Base-by-base conservation (phyloP, 108 stramenopile species). In the Skeletonema tropicum region DNA sequence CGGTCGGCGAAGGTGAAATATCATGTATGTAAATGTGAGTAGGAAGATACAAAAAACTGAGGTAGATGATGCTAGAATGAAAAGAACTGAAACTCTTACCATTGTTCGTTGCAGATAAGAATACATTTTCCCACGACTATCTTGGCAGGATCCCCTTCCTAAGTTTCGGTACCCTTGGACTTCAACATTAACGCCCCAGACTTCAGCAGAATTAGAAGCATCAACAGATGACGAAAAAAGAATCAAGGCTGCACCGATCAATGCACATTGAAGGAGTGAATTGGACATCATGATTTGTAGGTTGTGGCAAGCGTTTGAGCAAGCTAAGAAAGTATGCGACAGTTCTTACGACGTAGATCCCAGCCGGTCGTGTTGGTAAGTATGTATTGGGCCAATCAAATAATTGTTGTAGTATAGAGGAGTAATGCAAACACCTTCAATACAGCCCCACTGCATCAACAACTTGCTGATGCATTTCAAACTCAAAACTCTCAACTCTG, bases 71-170 rank as follows among this genome's bases (percentile, higher is more conserved):
- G n/a, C n/a, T n/a, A n/a, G n/a, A n/a, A n/a, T n/a, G n/a, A n/a
- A n/a, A n/a, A n/a, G n/a, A n/a, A n/a, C n/a, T n/a, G n/a, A n/a
- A n/a, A n/a, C n/a, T n/a, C n/a, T n/a, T n/a, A n/a, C n/a, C 17
- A 32, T 29, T 21, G 78, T 73, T 45, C 71, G 71, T 63, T 79
- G 78, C 30, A 79, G 42, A 36, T 79, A 79, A 36, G 71, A 63
- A 67, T 79, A 79, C 59, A 73, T 66, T 52, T 68, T 57, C 9
- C 78, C 78, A 10, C 55, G 48, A 11, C 52, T 45, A 48, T 79
- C 78, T 59, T 66, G 57, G 25, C 78, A 79, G 41, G 78, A 79
- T 5, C 78, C 78, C 0, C 60, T 38, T 15, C 78, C 78, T 21
- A 79, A 49, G 60, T 68, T 48, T 23, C 25, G 23, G 60, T 79